phyloP scores from a whole-genome alignment of 208 protist species.

The Crithidia thermophila region DNA sequence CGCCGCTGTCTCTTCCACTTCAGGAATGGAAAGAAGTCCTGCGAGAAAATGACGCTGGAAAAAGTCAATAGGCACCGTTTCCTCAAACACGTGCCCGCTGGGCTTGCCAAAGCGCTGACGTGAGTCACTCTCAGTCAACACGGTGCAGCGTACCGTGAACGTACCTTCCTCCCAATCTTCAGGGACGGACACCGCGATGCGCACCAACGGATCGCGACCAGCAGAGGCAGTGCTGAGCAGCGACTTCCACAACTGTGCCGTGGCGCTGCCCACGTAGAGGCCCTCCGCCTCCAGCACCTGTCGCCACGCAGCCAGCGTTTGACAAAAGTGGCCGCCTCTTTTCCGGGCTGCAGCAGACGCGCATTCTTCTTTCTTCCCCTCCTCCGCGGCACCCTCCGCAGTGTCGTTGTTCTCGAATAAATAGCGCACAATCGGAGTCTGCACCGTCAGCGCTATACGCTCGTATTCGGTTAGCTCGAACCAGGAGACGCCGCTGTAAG shows the following conservation, averaged over 20 bases:
- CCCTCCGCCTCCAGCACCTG: slow-evolving; percentile 10
- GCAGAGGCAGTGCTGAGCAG: not conserved
- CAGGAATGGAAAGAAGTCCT: no score
- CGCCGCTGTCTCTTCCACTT: no score
- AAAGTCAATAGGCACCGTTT: not conserved
- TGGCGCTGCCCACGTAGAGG: slow-evolving; percentile 23
- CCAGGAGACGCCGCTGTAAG: slow-evolving; percentile 4
- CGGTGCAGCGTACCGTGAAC: slow-evolving; percentile 2
- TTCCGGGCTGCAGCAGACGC: no score
- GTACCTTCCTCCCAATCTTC: slow-evolving; percentile 23
- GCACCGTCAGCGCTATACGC: slow-evolving; percentile 21
- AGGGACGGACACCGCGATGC: slow-evolving; percentile 1
- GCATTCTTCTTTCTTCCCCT: not conserved
- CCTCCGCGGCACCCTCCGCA: not conserved
- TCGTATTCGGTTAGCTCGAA: slow-evolving; percentile 19
- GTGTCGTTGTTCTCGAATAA: slow-evolving; percentile 15
- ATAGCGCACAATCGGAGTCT: slow-evolving; percentile 10
- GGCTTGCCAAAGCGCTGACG: no score
- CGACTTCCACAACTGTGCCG: slow-evolving; percentile 16
- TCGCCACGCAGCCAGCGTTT: slow-evolving; percentile 14
- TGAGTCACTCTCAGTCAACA: no score
- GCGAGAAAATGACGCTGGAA: not conserved
- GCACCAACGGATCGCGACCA: slow-evolving; percentile 13
- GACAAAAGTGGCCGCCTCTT: not conserved
- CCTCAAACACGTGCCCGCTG: not conserved